phyloP scores from a whole-genome alignment of 331 rosid species.

The Stylosanthes scabra region DNA sequence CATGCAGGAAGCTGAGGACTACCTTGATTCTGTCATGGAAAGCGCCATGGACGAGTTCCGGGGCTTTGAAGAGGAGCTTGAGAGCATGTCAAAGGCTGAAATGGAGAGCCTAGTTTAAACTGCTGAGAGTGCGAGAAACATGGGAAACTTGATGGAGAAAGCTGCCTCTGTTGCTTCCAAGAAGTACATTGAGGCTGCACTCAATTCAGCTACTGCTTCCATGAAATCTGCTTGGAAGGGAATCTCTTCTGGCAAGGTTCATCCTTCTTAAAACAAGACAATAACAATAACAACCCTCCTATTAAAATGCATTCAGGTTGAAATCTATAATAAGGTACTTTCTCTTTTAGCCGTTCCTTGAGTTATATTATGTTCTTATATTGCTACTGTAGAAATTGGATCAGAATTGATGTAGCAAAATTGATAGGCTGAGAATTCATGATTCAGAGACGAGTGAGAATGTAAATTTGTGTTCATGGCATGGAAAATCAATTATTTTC shows the following conservation, averaged over 20 bases:
- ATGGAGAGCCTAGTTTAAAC: constrained; percentile 49
- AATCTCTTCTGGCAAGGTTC: constrained; percentile 74
- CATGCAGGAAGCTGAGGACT: constrained; percentile 66
- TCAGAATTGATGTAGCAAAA: constrained; percentile 14
- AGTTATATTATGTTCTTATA: background rate
- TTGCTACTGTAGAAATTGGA: constrained; percentile 22
- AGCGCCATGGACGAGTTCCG: constrained; percentile 90
- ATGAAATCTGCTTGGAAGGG: constrained; percentile 95
- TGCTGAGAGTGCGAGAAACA: constrained; percentile 70
- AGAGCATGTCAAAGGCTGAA: constrained; percentile 57
- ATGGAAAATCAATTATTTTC: background rate
- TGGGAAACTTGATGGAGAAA: constrained; percentile 80
- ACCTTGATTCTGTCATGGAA: constrained; percentile 80
- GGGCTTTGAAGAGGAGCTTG: constrained; percentile 73
- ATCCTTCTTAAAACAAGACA: constrained; percentile 60
- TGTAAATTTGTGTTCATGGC: background rate
- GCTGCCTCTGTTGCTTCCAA: constrained; percentile 75
- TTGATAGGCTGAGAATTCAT: background rate
- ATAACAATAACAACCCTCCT: background rate
- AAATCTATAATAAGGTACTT: background rate
- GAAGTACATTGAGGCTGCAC: constrained; percentile 75
- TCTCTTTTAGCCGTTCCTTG: background rate
- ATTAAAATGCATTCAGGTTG: background rate
- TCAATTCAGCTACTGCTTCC: constrained; percentile 82
- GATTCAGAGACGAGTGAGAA: background rate